Evolutionary conservation across 1,284 basidiomycete species (phyloP), one percentile per base, ranked within the genome.

Genomic region (Fomitopsis betulina): DNA sequence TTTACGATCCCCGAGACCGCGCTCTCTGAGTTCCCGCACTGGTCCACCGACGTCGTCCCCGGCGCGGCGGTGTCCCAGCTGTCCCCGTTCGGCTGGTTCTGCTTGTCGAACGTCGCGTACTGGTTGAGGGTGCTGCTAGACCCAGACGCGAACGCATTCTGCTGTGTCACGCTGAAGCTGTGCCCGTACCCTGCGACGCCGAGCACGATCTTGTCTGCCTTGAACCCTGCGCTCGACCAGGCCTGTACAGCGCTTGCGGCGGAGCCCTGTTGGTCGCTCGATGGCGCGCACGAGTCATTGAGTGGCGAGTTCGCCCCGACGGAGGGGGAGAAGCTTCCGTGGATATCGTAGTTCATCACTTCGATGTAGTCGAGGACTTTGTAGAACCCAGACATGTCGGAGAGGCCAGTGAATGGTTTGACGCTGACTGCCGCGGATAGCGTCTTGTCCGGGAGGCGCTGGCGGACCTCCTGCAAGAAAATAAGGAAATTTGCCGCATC

Each of bases 301-400:
- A 91, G 77, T 2, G 89, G 87, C 1, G 88, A 80, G 67, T 91
- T 91, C n/a, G 89, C 82, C 15, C 89, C 89, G 5, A 77, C 74
- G 23, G 53, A 38, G 12, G 63, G 5, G 1, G 67, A 80, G 82
- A 77, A 76, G 61, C 79, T 37, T 37, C 86, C 87, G 79, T 79
- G 88, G 58, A 88, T 70, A 65, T 91, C 88, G 67, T 89, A 91
- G 75, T 86, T 81, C 89, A 91, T 91, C 70, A 91, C 74, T 40
- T 83, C 71, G 63, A 91, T 78, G 74, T 82, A 86, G 72, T 90
- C 86, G 43, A 91, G 75, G 5, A 83, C 76, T 27, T 75, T 67
- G 7, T 82, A 85, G 65, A 86, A 88, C 0, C 40, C 81, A 8
- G 79, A 79, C 5, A 90, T 83, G 67, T 90, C 76, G 60, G 79